A percentile compares a stretch with the other conserved stretches of the same genome.
phyloP scores from a whole-genome alignment of 1,284 basidiomycete genomes.

The Ustilago tritici region DNA sequence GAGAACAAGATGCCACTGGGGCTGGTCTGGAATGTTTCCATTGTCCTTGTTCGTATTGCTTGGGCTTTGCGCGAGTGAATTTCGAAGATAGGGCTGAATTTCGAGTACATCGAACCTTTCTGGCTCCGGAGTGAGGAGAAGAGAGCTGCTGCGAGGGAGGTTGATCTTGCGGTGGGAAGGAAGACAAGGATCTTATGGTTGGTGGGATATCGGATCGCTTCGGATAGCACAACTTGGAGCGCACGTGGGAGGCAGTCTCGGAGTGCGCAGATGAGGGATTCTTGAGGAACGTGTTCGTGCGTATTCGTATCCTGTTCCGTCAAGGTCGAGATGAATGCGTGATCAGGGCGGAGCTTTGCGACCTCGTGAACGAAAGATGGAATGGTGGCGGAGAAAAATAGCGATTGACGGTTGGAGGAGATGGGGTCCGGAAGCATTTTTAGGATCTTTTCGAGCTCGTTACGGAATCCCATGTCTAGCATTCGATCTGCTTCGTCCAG shows the following conservation, averaged over 20 bases:
- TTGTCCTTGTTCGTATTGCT: constrained; percentile 45
- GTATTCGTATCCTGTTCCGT: constrained; percentile 76
- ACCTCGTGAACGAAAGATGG: constrained; percentile 70
- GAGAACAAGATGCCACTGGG: constrained; percentile 79
- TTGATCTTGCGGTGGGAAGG: constrained; percentile 78
- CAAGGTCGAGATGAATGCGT: constrained; percentile 77
- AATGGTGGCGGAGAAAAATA: constrained; percentile 73
- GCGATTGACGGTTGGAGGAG: constrained; percentile 71
- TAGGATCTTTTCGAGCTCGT: constrained; percentile 65
- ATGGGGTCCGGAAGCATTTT: constrained; percentile 67
- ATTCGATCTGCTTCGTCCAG: constrained; percentile 73
- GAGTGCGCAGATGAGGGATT: constrained; percentile 40
- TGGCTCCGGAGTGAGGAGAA: constrained; percentile 32
- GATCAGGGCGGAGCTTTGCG: constrained; percentile 68
- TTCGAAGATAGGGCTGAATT: constrained; percentile 46
- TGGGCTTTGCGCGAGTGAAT: constrained; percentile 60
- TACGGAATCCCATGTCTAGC: constrained; percentile 70
- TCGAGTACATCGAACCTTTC: constrained; percentile 20
- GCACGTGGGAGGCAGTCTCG: constrained; percentile 72
- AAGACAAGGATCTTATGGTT: constrained; percentile 71
- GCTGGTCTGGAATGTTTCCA: constrained; percentile 73
- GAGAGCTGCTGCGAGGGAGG: constrained; percentile 74
- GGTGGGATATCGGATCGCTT: constrained; percentile 60
- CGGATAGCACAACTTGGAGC: constrained; percentile 69
- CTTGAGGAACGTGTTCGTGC: constrained; percentile 78